A percentile compares a stretch with the other conserved stretches of the same genome.
Conservation (phyloP, 2,329 filamentous ascomycete species). For the Zymoseptoria passerinii region DNA sequence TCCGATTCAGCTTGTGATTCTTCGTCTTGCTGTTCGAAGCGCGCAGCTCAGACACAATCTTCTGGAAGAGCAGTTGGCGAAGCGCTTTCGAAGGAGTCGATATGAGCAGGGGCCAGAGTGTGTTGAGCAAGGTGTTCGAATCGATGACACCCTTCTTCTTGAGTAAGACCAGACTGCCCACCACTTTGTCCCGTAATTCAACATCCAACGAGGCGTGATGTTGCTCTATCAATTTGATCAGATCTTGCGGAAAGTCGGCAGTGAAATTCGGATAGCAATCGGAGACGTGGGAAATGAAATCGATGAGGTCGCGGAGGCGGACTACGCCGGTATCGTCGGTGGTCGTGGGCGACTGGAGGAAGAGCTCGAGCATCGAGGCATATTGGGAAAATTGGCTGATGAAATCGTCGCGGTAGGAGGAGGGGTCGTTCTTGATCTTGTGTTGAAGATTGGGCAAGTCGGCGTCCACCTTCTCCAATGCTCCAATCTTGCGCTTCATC, state of each 20-base stretch:
- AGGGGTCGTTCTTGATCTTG: slow-evolving; percentile 81
- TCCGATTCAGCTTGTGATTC: slow-evolving; percentile 88
- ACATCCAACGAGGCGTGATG: slow-evolving; percentile 77
- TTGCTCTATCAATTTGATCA: slow-evolving; percentile 69
- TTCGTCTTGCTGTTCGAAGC: slow-evolving; percentile 77
- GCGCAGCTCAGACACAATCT: slow-evolving; percentile 84
- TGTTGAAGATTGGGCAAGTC: slow-evolving; percentile 85
- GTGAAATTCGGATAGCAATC: slow-evolving; percentile 86
- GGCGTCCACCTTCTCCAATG: slow-evolving; percentile 90
- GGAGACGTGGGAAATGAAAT: slow-evolving; percentile 86
- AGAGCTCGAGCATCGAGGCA: slow-evolving; percentile 82
- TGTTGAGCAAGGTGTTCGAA: slow-evolving; percentile 73
- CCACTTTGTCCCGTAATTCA: slow-evolving; percentile 87
- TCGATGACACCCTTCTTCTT: slow-evolving; percentile 88
- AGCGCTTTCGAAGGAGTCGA: slow-evolving; percentile 87
- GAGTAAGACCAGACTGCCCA: slow-evolving; percentile 78
- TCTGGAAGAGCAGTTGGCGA: slow-evolving; percentile 73
- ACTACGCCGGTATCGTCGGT: slow-evolving; percentile 71
- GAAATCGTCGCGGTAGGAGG: slow-evolving; percentile 87
- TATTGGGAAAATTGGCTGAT: slow-evolving; percentile 84
- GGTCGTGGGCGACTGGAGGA: slow-evolving; percentile 71
- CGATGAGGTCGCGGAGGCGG: slow-evolving; percentile 82
- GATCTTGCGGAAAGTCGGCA: slow-evolving; percentile 64
- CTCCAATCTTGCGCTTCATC: slow-evolving; percentile 82
- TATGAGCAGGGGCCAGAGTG: slow-evolving; percentile 88